These are phyloP conservation scores for Rhodotorula paludigena DNA, from an alignment of 768 basidiomycete species.

Conservation along the genomic window DNA sequence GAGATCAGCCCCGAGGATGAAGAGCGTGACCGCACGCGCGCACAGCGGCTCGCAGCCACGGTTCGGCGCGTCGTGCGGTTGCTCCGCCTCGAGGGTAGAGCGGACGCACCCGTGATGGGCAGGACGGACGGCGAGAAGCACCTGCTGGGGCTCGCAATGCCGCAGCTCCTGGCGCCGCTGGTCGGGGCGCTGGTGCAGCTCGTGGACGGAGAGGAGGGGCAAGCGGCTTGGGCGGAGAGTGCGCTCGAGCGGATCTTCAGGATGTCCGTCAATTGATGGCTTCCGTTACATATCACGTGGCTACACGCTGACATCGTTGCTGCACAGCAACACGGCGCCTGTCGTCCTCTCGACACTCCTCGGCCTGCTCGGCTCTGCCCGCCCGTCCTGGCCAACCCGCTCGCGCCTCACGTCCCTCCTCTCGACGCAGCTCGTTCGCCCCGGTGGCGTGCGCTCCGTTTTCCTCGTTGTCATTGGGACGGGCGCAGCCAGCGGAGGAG, in stretches of 20 bases:
- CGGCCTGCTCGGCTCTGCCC: conserved; percentile 5
- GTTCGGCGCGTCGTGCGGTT: background rate
- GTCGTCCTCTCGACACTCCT: conserved; percentile 13
- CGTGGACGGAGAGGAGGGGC: background rate
- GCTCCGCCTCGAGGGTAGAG: background rate
- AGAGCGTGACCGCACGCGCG: background rate
- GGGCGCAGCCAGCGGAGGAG: conserved; percentile 22
- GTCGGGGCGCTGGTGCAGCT: conserved; percentile 1
- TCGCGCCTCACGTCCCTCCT: conserved; percentile 53
- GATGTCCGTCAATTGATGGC: conserved; percentile 5
- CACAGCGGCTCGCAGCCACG: background rate
- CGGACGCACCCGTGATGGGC: background rate
- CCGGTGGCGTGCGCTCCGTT: conserved; percentile 65
- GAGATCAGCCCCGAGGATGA: background rate
- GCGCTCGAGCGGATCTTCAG: conserved; percentile 1
- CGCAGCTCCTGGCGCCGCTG: conserved; percentile 9
- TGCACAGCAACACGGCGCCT: conserved; percentile 7
- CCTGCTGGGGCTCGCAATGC: conserved; percentile 1
- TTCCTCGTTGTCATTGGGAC: conserved; percentile 62
- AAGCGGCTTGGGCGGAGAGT: background rate
- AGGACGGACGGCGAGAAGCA: background rate
- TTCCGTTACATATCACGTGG: background rate
- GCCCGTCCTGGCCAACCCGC: background rate
- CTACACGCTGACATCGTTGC: no score
- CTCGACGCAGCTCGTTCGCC: conserved; percentile 64